A percentile compares a stretch with the other conserved stretches of the same genome.
These are phyloP conservation scores for Sphaerosporella brunnea DNA, from an alignment of 495 filamentous ascomycete genomes.

Conservation along the genomic window DNA sequence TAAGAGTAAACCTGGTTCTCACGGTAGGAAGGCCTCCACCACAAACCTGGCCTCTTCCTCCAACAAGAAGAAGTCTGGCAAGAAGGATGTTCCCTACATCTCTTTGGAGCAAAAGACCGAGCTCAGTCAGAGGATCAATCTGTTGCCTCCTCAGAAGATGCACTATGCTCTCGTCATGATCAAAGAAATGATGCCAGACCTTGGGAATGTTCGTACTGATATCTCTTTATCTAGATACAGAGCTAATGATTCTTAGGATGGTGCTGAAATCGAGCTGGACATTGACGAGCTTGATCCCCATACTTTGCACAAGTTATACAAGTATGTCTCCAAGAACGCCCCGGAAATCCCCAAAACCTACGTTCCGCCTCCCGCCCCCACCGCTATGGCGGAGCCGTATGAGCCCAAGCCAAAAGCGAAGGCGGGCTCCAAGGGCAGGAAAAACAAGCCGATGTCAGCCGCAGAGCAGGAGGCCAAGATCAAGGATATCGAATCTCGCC, in stretches of 20 bases:
- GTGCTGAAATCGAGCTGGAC: conserved; percentile 37
- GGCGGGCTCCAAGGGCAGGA: conserved; percentile 56
- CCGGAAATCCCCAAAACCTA: conserved; percentile 17
- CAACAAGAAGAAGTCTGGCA: conserved; percentile 22
- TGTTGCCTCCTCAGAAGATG: conserved; percentile 39
- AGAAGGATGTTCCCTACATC: conserved; percentile 24
- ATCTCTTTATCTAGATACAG: not conserved
- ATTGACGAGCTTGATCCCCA: conserved; percentile 31
- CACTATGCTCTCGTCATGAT: conserved; percentile 74
- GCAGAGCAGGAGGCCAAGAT: conserved; percentile 81
- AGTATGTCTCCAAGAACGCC: conserved; percentile 24
- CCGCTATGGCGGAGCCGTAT: conserved; percentile 12
- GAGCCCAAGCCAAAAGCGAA: conserved; percentile 29
- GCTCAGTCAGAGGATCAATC: conserved; percentile 26
- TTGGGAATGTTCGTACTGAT: conserved; percentile 34
- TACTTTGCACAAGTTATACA: conserved; percentile 24
- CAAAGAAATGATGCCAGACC: conserved; percentile 62
- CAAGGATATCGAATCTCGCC: conserved; percentile 39
- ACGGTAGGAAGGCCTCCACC: conserved; percentile 28
- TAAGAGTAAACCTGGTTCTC: conserved; percentile 32
- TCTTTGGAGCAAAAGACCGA: conserved; percentile 31
- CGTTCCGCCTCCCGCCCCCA: conserved; percentile 22
- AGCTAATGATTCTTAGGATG: conserved; percentile 12
- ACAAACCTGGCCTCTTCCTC: conserved; percentile 9
- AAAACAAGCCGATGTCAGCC: conserved; percentile 98